Percentiles rank a stretch among this genome's conserved stretches.
Evolutionary conservation across 768 basidiomycete genomes (phyloP).

Genomic region (Leccinellum albellum): DNA sequence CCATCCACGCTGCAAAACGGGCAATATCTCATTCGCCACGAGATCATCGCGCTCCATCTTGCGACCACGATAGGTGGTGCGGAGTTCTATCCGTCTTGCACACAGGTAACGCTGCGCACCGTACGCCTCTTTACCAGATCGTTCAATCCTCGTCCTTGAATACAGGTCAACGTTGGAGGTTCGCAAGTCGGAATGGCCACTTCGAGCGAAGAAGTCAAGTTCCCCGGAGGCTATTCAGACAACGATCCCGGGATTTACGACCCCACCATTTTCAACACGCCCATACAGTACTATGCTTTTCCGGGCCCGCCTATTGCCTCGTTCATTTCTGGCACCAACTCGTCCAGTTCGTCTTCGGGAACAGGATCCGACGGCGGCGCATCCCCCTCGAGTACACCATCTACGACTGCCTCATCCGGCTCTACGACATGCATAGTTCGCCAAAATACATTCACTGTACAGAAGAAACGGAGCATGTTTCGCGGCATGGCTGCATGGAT

Average conservation of each 20-base stretch:
- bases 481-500: conserved; percentile 21
- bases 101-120: conserved; percentile 33
- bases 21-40: conserved; percentile 73
- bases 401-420: conserved; percentile 2
- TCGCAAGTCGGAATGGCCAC: conserved; percentile 47
- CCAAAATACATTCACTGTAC: conserved; percentile 19
- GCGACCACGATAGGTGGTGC: conserved; percentile 56
- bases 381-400: conserved; percentile 3
- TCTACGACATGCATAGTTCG: conserved; percentile 14
- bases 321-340: conserved; percentile 29
- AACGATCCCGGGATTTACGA: conserved; percentile 68
- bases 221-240: conserved; percentile 74
- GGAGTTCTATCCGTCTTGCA: conserved; percentile 79
- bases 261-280: conserved; percentile 36
- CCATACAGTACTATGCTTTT: conserved; percentile 42
- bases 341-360: conserved; percentile 10
- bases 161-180: conserved; percentile 52
- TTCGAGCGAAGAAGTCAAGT: conserved; percentile 48
- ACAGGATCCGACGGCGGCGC: neutral
- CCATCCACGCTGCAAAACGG: conserved; percentile 58
- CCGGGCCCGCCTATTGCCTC: conserved; percentile 51
- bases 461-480: conserved; percentile 14
- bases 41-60: conserved; percentile 75
- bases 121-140: neutral
- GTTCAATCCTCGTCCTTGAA: neutral